Conservation (phyloP, 495 filamentous ascomycete species). For the Annulohypoxylon stygium region DNA sequence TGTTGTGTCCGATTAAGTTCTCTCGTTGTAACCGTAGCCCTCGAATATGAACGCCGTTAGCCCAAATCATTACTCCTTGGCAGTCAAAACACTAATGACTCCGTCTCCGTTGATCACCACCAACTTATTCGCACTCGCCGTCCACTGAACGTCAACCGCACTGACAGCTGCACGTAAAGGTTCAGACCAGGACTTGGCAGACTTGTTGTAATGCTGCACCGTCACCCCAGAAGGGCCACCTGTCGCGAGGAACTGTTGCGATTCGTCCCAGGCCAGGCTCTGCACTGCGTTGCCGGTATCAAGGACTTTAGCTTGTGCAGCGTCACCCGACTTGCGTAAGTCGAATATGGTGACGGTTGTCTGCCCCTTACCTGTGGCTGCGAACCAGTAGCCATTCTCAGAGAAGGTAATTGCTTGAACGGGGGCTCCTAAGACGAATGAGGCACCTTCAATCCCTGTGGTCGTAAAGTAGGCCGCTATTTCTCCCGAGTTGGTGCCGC, state of each 20-base stretch:
- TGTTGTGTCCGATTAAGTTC: not conserved
- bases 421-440: constrained; percentile 74
- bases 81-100: constrained; percentile 73
- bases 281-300: constrained; percentile 83
- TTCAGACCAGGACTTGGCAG: constrained; percentile 88
- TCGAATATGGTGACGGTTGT: constrained; percentile 88
- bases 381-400: constrained; percentile 97
- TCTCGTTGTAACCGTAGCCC: not conserved
- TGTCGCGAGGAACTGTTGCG: constrained; percentile 89
- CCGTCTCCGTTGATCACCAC: constrained; percentile 81
- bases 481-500: constrained; percentile 78
- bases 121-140: constrained; percentile 77
- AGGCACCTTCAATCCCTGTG: constrained; percentile 75
- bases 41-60: not conserved
- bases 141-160: constrained; percentile 82
- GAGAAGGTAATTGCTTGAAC: constrained; percentile 86
- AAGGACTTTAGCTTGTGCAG: constrained; percentile 79
- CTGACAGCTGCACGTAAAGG: constrained; percentile 80
- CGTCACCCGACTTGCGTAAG: constrained; percentile 84
- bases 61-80: constrained; percentile 50
- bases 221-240: constrained; percentile 84
- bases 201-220: constrained; percentile 89
- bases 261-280: constrained; percentile 89
- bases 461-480: constrained; percentile 90
- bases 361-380: constrained; percentile 77